Evolutionary conservation across 2,329 filamentous ascomycete species (phyloP).

Genomic region (Pseudophaeomoniella oleicola): DNA sequence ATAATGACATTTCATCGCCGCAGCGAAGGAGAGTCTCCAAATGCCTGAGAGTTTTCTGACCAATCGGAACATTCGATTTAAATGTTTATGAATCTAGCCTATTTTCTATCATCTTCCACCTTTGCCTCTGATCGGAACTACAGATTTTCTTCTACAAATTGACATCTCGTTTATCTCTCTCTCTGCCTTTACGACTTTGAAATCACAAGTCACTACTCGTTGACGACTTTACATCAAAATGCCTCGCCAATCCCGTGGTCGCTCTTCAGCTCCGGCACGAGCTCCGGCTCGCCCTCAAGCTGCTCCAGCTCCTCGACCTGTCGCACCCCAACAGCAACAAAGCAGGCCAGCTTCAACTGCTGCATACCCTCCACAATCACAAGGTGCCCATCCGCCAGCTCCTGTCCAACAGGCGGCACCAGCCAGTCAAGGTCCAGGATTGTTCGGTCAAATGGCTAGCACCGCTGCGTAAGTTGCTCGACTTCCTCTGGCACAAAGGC

Average conservation of each 20-base stretch:
- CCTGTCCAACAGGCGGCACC: constrained; percentile 21
- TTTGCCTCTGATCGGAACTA: no score
- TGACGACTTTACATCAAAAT: no score
- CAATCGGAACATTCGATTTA: no score
- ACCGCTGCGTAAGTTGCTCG: constrained; percentile 89
- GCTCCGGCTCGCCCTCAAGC: constrained; percentile 52
- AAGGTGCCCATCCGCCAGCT: constrained; percentile 34
- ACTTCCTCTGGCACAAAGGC: constrained; percentile 1
- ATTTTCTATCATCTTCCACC: no score
- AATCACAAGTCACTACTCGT: no score
- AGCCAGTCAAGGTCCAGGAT: constrained; percentile 54
- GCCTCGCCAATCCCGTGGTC: constrained; percentile 56
- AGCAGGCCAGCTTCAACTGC: constrained; percentile 36
- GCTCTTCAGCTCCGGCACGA: constrained; percentile 34
- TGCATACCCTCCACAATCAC: constrained; percentile 29
- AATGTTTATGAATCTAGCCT: no score
- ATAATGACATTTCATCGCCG: no score
- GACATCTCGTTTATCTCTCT: no score
- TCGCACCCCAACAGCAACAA: constrained; percentile 20
- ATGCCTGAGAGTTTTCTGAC: no score
- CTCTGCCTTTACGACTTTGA: no score
- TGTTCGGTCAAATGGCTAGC: constrained; percentile 93
- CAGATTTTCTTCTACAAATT: no score
- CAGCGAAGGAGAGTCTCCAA: no score
- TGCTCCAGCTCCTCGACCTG: constrained; percentile 22